Conservation (phyloP, 805 yeast species). For the Kregervanrija pseudodelftensis region DNA sequence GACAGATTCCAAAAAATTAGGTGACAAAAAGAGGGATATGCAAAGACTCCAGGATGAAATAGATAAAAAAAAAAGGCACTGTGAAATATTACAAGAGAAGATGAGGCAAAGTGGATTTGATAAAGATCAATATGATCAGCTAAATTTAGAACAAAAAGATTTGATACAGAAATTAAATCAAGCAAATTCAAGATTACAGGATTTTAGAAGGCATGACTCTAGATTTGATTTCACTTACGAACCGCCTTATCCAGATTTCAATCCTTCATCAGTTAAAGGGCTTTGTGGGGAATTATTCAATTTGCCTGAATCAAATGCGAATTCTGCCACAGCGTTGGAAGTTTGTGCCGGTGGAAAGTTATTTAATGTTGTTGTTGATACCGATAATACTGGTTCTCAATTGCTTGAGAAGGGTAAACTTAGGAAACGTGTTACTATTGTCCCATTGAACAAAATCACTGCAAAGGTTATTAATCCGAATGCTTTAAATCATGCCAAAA, state of each 20-base stretch:
- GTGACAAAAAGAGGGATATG: conserved; percentile 48
- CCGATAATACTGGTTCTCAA: conserved; percentile 76
- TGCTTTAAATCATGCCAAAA: conserved; percentile 58
- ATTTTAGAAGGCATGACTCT: conserved; percentile 55
- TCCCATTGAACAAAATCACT: conserved; percentile 82
- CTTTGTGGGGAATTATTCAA: conserved; percentile 80
- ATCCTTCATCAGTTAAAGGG: conserved; percentile 66
- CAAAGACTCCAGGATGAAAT: conserved; percentile 41
- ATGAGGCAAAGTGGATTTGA: conserved; percentile 53
- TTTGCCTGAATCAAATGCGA: conserved; percentile 46
- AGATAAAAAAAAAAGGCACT: conserved; percentile 32
- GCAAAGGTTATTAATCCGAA: conserved; percentile 48
- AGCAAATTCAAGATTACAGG: conserved; percentile 42
- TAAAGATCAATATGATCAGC: conserved; percentile 33
- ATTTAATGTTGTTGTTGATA: conserved; percentile 87
- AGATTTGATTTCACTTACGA: conserved; percentile 71
- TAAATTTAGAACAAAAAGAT: conserved; percentile 39
- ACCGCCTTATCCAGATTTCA: conserved; percentile 55
- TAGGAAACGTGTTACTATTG: conserved; percentile 77
- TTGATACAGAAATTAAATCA: conserved; percentile 38
- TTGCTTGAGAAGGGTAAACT: conserved; percentile 72
- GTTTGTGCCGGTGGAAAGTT: conserved; percentile 90
- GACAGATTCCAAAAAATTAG: conserved; percentile 39
- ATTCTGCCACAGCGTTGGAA: conserved; percentile 77
- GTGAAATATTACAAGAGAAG: conserved; percentile 32